phyloP scores from a whole-genome alignment of 176 grass and related monocot genomes.

The Bothriochloa decipiens region DNA sequence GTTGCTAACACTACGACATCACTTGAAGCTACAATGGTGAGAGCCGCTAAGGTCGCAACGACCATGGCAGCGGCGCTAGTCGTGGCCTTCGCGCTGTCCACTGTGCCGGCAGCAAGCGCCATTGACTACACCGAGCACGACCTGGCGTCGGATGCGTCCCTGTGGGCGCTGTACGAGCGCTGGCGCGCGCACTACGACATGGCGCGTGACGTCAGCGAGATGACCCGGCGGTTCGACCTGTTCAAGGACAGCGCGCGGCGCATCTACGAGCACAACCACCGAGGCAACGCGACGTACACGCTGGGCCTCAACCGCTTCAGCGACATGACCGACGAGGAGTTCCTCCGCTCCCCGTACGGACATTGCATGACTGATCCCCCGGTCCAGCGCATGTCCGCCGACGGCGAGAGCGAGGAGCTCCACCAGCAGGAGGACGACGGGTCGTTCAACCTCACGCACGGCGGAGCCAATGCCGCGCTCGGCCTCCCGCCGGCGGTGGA shows the following conservation, averaged over 20 bases:
- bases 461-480: not conserved
- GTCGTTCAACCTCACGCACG: not conserved
- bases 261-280: conserved; percentile 53
- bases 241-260: conserved; percentile 52
- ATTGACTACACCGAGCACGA: conserved; percentile 51
- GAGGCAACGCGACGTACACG: conserved; percentile 41
- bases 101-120: not conserved
- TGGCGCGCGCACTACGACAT: conserved; percentile 41
- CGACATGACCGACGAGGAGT: conserved; percentile 58
- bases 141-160: conserved; percentile 44
- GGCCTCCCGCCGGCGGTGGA: conserved; percentile 37
- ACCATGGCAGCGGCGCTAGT: not conserved
- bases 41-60: not conserved
- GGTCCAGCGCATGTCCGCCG: not conserved
- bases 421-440: not conserved
- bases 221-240: conserved; percentile 44
- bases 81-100: not conserved
- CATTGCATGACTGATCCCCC: not conserved
- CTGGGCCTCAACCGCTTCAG: conserved; percentile 52
- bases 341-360: not conserved
- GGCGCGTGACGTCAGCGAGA: conserved; percentile 37
- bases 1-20: not conserved
- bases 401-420: not conserved
- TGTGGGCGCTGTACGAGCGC: conserved; percentile 52
- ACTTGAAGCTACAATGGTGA: not conserved